These are phyloP conservation scores for Backusella parvicylindrica DNA, from an alignment of 192 early-diverging fungal species.

Conservation along the genomic window DNA sequence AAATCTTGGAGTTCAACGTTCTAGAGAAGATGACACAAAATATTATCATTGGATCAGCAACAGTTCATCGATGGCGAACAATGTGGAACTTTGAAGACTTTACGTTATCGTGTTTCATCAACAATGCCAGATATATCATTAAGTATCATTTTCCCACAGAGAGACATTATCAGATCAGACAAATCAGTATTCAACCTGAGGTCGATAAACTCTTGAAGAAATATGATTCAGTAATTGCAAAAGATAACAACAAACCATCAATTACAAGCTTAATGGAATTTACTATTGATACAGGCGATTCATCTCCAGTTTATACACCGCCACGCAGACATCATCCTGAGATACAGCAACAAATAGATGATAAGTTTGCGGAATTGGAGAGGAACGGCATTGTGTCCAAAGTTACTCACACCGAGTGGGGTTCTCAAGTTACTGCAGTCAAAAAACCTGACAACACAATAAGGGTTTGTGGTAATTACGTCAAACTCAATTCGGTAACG, in stretches of 20 bases:
- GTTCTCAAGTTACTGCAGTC: neutral
- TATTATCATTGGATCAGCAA: neutral
- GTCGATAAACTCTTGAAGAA: neutral
- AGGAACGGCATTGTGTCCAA: neutral
- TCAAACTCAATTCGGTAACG: slow-evolving; percentile 36
- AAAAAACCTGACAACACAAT: no score
- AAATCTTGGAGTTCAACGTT: no score
- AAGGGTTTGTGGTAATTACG: slow-evolving; percentile 16
- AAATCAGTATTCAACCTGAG: neutral
- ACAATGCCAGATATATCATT: neutral
- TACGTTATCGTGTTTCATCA: neutral
- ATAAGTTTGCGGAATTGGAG: neutral
- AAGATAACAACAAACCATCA: neutral
- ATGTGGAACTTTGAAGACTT: neutral
- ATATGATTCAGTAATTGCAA: neutral
- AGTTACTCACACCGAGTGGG: neutral
- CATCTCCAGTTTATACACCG: neutral
- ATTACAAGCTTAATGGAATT: neutral
- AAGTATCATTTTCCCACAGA: neutral
- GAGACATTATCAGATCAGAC: no score
- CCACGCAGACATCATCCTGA: neutral
- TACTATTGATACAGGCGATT: neutral
- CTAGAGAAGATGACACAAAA: no score
- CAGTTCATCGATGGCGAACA: neutral
- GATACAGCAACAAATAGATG: neutral